Base-by-base conservation (phyloP, 1,139 yeast genomes). In the Debaryomycetaceae sp. region DNA sequence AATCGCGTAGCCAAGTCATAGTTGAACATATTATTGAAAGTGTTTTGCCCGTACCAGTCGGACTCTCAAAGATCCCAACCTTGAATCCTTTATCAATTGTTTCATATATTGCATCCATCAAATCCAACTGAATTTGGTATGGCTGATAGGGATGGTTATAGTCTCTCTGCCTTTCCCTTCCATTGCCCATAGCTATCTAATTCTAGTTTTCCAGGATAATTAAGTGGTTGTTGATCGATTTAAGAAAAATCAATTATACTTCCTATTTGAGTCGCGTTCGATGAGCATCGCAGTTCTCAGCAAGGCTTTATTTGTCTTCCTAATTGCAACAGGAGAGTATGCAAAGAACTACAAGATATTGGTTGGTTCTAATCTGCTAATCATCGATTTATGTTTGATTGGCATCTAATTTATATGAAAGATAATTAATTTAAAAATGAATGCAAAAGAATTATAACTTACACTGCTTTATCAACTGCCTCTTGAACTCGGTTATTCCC, bases 21-120 rank as follows among this genome's bases (percentile, higher is more conserved):
- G 94, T 70, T 0, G 95, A 80, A 55, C 98, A 92, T 2, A 91
- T 86, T 34, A 91, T 65, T 1, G 96, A 87, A 6, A 91, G 65
- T 0, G 97, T 89, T 61, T 91, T 91, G 4, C 98, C 98, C 1
- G 94, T 87, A 3, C 98, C 98, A 0, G 98, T 91, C 0, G 98
- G 98, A 47, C 95, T 84, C 58, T 91, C 98, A 53, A 91, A 85
- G 6, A 91, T 68, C 0, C 95, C 96, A 2, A 91, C 68, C 55
- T 84, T 87, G 56, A 73, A 79, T 22, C 70, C 69, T 13, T 67
- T 63, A 8, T 74, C 71, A 11, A 91, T 69, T 2, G 88, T 75
- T 18, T 76, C 77, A 53, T 85, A 85, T 16, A 92, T 73, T 22
- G 81, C 77, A 34, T 70, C 68, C 98, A 91, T 91, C 46, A 91